Conservation (phyloP, 192 early-diverging fungal genomes). For the Coemansia sp. region DNA sequence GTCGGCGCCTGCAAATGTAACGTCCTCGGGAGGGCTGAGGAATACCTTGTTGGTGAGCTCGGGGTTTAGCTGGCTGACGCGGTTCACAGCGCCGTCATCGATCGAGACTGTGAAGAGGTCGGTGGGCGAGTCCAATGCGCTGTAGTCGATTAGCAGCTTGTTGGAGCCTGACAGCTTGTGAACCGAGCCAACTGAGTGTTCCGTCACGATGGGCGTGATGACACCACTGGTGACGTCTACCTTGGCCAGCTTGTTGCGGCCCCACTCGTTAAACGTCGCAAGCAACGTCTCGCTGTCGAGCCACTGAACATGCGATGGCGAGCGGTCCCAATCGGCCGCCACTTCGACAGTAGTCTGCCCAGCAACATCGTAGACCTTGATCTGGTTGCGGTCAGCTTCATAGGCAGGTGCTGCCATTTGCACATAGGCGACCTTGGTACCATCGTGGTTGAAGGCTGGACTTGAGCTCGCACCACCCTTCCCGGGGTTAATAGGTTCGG, state of each 20-base stretch:
- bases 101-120: slow-evolving; percentile 53
- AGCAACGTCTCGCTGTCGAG: slow-evolving; percentile 55
- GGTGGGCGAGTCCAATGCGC: slow-evolving; percentile 57
- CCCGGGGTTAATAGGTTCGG: slow-evolving; percentile 49
- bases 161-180: slow-evolving; percentile 35
- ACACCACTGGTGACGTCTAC: slow-evolving; percentile 56
- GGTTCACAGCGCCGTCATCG: slow-evolving; percentile 27
- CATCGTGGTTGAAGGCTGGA: slow-evolving; percentile 68
- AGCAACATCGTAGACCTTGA: slow-evolving; percentile 57
- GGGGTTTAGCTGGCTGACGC: slow-evolving; percentile 50
- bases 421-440: slow-evolving; percentile 66
- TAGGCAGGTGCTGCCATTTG: slow-evolving; percentile 73
- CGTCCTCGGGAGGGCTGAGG: slow-evolving; percentile 61
- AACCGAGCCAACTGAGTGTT: slow-evolving; percentile 54
- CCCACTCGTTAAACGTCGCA: slow-evolving; percentile 68
- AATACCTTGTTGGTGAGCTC: slow-evolving; percentile 31
- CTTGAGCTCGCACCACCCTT: slow-evolving; percentile 60
- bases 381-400: slow-evolving; percentile 76
- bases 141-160: slow-evolving; percentile 54
- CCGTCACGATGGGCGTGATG: slow-evolving; percentile 50
- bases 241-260: slow-evolving; percentile 62
- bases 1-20: slow-evolving; percentile 64
- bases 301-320: slow-evolving; percentile 58
- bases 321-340: slow-evolving; percentile 64
- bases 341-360: slow-evolving; percentile 44